These are phyloP conservation scores for Anthracocystis setariae DNA, from an alignment of 1,284 basidiomycete species.

Conservation along the genomic window DNA sequence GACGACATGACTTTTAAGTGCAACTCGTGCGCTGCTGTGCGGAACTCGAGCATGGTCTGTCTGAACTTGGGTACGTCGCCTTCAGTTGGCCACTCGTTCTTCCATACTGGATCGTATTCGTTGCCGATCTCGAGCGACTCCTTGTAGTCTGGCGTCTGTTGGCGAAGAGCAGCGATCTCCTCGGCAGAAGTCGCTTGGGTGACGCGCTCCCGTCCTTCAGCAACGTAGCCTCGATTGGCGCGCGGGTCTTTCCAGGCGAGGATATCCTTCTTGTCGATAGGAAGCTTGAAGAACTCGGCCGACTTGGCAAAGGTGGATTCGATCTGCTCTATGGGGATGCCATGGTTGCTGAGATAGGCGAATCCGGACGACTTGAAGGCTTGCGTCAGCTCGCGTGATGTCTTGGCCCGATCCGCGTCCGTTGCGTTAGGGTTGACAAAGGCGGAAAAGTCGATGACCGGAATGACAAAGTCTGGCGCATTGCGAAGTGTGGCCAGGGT, in stretches of 20 bases:
- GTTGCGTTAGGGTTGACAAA: constrained; percentile 73
- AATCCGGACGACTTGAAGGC: constrained; percentile 76
- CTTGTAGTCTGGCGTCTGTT: constrained; percentile 75
- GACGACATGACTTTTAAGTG: constrained; percentile 81
- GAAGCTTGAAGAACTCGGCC: constrained; percentile 79
- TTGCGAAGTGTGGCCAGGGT: constrained; percentile 15
- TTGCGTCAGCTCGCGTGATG: constrained; percentile 77
- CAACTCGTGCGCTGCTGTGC: constrained; percentile 76
- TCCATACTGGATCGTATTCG: constrained; percentile 72
- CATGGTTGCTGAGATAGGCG: constrained; percentile 46
- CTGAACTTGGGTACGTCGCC: constrained; percentile 76
- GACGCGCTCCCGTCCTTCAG: constrained; percentile 80
- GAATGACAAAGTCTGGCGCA: constrained; percentile 69
- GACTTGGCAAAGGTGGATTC: constrained; percentile 74
- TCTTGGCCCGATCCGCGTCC: constrained; percentile 73
- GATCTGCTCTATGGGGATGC: constrained; percentile 17
- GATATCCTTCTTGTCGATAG: constrained; percentile 74
- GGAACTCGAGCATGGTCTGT: constrained; percentile 78
- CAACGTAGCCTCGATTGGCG: constrained; percentile 83
- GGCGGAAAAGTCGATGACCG: constrained; percentile 78
- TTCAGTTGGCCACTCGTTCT: constrained; percentile 81
- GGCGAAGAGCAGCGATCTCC: constrained; percentile 80
- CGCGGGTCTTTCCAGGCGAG: constrained; percentile 72
- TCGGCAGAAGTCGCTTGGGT: constrained; percentile 74
- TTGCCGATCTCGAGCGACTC: constrained; percentile 86